A percentile compares a stretch with the other conserved stretches of the same genome.
These are phyloP conservation scores for Pleurotus pulmonarius DNA, from an alignment of 768 basidiomycete species.

Conservation along the genomic window DNA sequence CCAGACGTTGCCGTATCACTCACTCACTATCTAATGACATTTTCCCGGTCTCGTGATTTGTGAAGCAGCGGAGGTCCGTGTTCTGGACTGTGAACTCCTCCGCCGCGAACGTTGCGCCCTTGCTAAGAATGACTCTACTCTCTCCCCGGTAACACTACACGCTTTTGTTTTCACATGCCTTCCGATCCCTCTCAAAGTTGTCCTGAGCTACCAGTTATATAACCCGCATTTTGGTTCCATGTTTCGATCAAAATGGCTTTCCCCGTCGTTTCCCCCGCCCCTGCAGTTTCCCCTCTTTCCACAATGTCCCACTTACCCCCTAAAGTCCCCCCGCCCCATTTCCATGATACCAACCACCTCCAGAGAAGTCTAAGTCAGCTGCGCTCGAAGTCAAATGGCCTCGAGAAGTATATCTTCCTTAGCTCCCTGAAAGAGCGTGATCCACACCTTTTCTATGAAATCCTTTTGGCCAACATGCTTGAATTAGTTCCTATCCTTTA, in stretches of 20 bases:
- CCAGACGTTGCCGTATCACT: neutral
- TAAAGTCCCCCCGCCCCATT: constrained; percentile 39
- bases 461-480: constrained; percentile 57
- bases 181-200: neutral
- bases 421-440: constrained; percentile 61
- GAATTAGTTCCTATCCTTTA: constrained; percentile 71
- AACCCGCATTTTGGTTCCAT: neutral
- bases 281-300: constrained; percentile 4
- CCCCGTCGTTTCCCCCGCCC: constrained; percentile 12
- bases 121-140: no score
- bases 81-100: neutral
- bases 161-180: constrained; percentile 1
- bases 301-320: neutral
- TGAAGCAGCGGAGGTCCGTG: neutral
- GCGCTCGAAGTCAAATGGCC: constrained; percentile 47
- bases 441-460: constrained; percentile 61
- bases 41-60: constrained; percentile 1
- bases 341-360: constrained; percentile 47
- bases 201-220: neutral
- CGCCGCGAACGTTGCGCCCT: no score
- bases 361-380: constrained; percentile 56
- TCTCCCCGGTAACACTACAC: neutral
- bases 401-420: constrained; percentile 74
- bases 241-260: constrained; percentile 6
- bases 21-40: no score